A percentile compares a stretch with the other conserved stretches of the same genome.
These are phyloP conservation scores for Aspergillus brunneoviolaceus DNA, from an alignment of 2,329 filamentous ascomycete species.

Conservation along the genomic window DNA sequence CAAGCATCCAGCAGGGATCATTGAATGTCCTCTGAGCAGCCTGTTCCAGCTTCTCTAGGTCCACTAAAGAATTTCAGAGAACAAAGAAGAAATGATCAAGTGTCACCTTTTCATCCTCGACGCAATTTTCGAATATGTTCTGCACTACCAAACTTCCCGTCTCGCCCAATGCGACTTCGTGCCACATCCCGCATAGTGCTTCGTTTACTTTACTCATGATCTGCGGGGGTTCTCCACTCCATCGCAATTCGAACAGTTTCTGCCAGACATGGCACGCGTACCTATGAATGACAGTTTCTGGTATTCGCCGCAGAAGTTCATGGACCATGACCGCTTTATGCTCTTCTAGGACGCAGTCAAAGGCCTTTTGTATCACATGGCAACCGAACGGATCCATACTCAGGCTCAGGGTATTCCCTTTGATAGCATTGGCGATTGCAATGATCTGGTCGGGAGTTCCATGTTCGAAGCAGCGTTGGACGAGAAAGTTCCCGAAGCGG, in stretches of 20 bases:
- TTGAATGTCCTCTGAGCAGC: background rate
- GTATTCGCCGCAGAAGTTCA: slow-evolving; percentile 89
- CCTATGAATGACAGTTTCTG: slow-evolving; percentile 95
- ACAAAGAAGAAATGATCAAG: background rate
- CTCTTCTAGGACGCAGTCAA: slow-evolving; percentile 94
- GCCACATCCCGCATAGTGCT: slow-evolving; percentile 93
- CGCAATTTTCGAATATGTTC: slow-evolving; percentile 99
- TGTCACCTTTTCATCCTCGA: slow-evolving; percentile 93
- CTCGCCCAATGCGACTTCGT: slow-evolving; percentile 94
- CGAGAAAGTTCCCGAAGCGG: slow-evolving; percentile 96
- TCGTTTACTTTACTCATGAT: slow-evolving; percentile 99
- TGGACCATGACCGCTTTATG: slow-evolving; percentile 99
- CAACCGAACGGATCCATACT: slow-evolving; percentile 99
- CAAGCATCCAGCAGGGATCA: background rate
- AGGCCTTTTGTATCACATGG: slow-evolving; percentile 97
- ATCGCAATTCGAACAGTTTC: slow-evolving; percentile 96
- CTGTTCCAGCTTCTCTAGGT: background rate
- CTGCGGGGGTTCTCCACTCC: slow-evolving; percentile 90
- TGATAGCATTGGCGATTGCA: slow-evolving; percentile 89
- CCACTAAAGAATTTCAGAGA: no score
- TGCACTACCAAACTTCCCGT: slow-evolving; percentile 97
- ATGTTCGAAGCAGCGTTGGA: slow-evolving; percentile 98
- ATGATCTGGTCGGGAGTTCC: slow-evolving; percentile 92
- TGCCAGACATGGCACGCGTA: slow-evolving; percentile 99
- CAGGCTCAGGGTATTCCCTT: slow-evolving; percentile 86